phyloP scores from a whole-genome alignment of 2,329 filamentous ascomycete genomes.

The Uncinocarpus reesii region DNA sequence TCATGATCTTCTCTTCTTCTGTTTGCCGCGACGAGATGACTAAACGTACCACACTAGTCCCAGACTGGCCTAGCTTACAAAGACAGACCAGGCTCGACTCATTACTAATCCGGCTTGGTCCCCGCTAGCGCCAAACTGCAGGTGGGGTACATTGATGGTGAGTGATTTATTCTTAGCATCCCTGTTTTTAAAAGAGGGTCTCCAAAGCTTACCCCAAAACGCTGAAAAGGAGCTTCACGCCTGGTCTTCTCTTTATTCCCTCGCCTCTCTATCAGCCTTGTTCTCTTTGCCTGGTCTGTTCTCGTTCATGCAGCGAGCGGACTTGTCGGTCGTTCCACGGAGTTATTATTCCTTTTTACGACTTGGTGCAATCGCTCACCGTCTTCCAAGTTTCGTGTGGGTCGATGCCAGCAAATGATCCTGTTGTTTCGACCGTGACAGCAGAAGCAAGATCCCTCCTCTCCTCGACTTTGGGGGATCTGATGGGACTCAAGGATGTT shows the following conservation, averaged over 20 bases:
- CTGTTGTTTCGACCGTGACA: conserved; percentile 7
- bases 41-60: too few relatives aligned
- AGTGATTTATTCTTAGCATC: conserved; percentile 1
- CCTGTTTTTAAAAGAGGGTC: neutral
- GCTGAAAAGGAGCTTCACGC: neutral
- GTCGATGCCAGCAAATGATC: conserved; percentile 2
- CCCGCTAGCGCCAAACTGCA: neutral
- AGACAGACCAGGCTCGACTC: neutral
- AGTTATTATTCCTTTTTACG: neutral
- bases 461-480: neutral
- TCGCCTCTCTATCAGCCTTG: neutral
- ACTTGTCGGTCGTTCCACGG: neutral
- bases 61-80: too few relatives aligned
- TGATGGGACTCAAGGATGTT: conserved; percentile 12
- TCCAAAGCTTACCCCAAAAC: neutral
- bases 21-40: too few relatives aligned
- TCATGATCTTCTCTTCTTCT: too few relatives aligned
- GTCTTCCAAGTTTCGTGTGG: conserved; percentile 4
- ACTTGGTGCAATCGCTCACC: neutral
- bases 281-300: neutral
- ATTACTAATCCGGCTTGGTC: neutral
- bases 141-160: conserved; percentile 1
- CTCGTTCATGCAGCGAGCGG: neutral
- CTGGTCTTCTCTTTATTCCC: neutral
- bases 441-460: neutral